Base-by-base conservation (phyloP, 2,329 filamentous ascomycete genomes). In the Sporothrix mexicana region DNA sequence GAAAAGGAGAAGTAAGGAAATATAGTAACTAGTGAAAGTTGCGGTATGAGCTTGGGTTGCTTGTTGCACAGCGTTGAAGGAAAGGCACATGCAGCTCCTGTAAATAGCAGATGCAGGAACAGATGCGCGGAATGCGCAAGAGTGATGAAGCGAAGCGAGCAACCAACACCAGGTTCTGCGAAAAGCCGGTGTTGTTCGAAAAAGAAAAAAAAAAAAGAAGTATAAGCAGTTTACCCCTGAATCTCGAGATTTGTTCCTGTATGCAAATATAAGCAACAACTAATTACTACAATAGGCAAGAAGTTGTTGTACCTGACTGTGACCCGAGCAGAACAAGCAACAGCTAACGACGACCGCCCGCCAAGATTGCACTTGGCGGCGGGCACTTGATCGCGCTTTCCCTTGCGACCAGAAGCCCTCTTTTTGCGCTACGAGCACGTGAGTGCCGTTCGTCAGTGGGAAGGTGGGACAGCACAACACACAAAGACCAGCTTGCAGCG, bases 401-500 rank as follows among this genome's bases (percentile, higher is more conserved):
- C 43, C 12, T 8, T n/a, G 15, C 20, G 5, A 25, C 3, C 15
- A 5, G 45, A 20, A 23, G 9, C 51, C 20, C 13, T 17, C 15
- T 10, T 64, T 20, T 36, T 23, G 57, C n/a, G 15, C 13, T 36
- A 45, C 43, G 64, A 36, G 66, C 66, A 68, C 66, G 66, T 68
- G 66, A 68, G 66, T 30, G 47, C 66, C 47, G 43, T 68, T 53
- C 66, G 66, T 68, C 66, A 68, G 66, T 68, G 64, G 15, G 30
- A 36, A 36, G 64, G 43, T 49, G 61, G 23, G 62, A 68, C 47
- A 23, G 45, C 30, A 53, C 41, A 66, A 36, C 30, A 36, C 30
- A 36, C 30, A 36, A 66, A 47, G 47, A 43, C 20, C 45, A 53
- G 25, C 47, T 10, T 17, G 20, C 45, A 68, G 47, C 25, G 66